Evolutionary conservation across 129 eudicot genomes (phyloP), one percentile per base, ranked within the genome.

Genomic region (Glebionis coronaria): DNA sequence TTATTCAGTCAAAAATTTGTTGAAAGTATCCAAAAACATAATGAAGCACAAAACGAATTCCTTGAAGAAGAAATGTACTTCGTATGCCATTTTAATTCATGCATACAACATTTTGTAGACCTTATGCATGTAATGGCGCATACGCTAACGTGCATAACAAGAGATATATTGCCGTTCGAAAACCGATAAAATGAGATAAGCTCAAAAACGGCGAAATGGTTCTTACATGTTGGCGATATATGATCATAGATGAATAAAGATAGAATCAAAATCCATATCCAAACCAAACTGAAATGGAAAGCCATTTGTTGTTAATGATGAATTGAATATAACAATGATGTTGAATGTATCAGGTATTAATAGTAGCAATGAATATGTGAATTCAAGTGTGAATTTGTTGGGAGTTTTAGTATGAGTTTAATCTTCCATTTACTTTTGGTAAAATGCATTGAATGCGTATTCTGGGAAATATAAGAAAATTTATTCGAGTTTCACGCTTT

Each of bases 401-500:
- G 35, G 62, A 63, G 64, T 55, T 56, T 54, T n/a, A 38, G 35
- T 61, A 61, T 45, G 76, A 69, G 70, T 52, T 72, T 72, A 63
- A 64, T 45, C 63, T 50, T 63, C 77, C 70, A 63, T 52, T 21
- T 60, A 62, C 4, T 31, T 31, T 31, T 72, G 77, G 69, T 20
- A 35, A 42, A 10, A n/a, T 52, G 63, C 64, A 72, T 72, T 72
- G 77, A 72, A 63, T 73, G 47, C 44, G 70, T 64, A 63, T 52
- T 63, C 7, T 38, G 69, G 56, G 77, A 73, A 73, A 0, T n/a
- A 31, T 55, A 28, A 60, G 69, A 73, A 75, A 16, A 61, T 8
- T 31, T n/a, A 53, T 73, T 72, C 73, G 79, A 71, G 63, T 69
- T 61, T 73, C 81, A 85, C 87, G 74, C 83, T 72, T 78, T 77